Evolutionary conservation across 129 eudicot species (phyloP), one percentile per base, ranked within the genome.

Genomic region (Kitagawia praeruptora): DNA sequence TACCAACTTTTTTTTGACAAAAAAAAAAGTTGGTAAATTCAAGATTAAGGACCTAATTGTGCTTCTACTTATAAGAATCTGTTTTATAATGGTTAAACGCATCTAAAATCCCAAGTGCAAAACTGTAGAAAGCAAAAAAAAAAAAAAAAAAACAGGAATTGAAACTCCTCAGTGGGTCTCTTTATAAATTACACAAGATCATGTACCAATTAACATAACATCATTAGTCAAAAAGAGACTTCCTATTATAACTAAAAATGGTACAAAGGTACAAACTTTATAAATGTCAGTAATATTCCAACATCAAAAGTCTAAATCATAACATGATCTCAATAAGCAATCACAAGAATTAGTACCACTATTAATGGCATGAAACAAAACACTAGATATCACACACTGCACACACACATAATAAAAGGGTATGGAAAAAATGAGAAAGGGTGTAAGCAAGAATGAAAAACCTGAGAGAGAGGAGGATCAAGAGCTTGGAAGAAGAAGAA

Each of bases 381-480:
- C 27, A 53, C 25, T 54, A 49, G 56, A 49, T 14, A 54, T 54
- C 64, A 48, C 25, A n/a, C 39, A 45, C 31, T n/a, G 37, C 37
- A 46, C 46, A 19, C 18, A 9, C 10, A 31, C 25, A 10, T 51
- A 66, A 21, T 31, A 8, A 19, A 79, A 69, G 15, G 41, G 23
- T 64, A 21, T 3, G 44, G 47, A 67, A 38, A 1, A 9, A 56
- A 44, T 3, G 18, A 34, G 42, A 13, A 13, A 14, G 64, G 31
- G 15, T 44, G 5, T 25, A n/a, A 61, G 3, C 31, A 61, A 61
- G 34, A 61, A 61, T 61, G 69, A 61, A 21, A 21, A 75, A 93
- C 97, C 98, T 93, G 89, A 93, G 79, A 47, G 95, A 85, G 77
- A 79, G 87, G 41, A 93, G 77, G 49, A 91, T 69, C 74, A 93